phyloP scores from a whole-genome alignment of 768 basidiomycete genomes.

The Leccinum imitatum region DNA sequence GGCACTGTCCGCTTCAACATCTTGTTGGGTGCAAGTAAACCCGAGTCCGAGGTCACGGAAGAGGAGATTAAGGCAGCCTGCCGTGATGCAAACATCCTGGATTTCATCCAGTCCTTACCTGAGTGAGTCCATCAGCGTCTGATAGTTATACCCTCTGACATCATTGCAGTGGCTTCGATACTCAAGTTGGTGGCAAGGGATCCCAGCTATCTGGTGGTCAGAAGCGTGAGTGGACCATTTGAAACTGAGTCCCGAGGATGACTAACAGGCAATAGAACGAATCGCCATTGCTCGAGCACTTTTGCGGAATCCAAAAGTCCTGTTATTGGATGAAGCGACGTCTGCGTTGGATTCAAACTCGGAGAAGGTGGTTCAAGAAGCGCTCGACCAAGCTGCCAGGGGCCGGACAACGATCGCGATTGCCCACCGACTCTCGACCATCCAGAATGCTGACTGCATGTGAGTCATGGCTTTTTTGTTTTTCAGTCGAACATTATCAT shows the following conservation, averaged over 20 bases:
- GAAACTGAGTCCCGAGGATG: background rate
- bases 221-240: slow-evolving; percentile 53
- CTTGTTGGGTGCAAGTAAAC: slow-evolving; percentile 80
- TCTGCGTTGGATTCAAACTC: slow-evolving; percentile 89
- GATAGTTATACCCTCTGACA: slow-evolving; percentile 8
- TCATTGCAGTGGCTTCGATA: slow-evolving; percentile 74
- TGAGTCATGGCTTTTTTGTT: slow-evolving; percentile 37
- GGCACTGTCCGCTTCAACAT: slow-evolving; percentile 91
- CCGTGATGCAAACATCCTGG: slow-evolving; percentile 84
- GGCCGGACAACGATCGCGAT: slow-evolving; percentile 95
- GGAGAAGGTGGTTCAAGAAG: slow-evolving; percentile 93
- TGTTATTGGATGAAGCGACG: slow-evolving; percentile 87
- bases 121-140: slow-evolving; percentile 46
- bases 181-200: slow-evolving; percentile 88
- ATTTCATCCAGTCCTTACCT: slow-evolving; percentile 84
- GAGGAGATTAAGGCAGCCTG: slow-evolving; percentile 86
- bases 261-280: slow-evolving; percentile 40
- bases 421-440: slow-evolving; percentile 90
- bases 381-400: slow-evolving; percentile 87
- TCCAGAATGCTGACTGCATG: slow-evolving; percentile 91
- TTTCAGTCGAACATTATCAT: background rate
- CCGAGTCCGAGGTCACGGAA: slow-evolving; percentile 74
- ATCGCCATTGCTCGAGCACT: slow-evolving; percentile 89
- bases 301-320: slow-evolving; percentile 86
- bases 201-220: slow-evolving; percentile 88